Base-by-base conservation (phyloP, 2,329 filamentous ascomycete genomes). In the Elsinoe ampelina region DNA sequence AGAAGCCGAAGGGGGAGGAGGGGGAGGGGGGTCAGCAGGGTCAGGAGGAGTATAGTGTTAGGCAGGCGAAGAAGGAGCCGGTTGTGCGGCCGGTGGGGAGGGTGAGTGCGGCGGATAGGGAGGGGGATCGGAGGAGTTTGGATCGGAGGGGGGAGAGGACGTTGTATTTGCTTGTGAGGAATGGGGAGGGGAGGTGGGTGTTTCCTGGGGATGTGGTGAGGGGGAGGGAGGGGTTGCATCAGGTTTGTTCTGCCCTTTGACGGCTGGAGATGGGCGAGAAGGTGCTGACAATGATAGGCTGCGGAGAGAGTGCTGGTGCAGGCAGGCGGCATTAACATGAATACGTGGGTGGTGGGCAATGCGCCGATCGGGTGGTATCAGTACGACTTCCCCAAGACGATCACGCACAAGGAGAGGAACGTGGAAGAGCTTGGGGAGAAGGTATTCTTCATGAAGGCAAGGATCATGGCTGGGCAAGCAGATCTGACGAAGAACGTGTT, bases 401-500 rank as follows among this genome's bases (percentile, higher is more conserved):
- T 65, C 61, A 61, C 58, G 58, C 61, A 66, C 47, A 62, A 63
- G n/a, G 58, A 60, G 10, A 60, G 66, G 41, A 65, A 66, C 30
- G 58, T 64, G 22, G 67, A 76, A 62, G 72, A 78, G 57, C 73
- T 78, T 57, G 89, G 88, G 55, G 81, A 86, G 67, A 96, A 95
- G 79, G 85, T 84, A 2, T 98, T 98, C 73, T 96, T 95, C 79
- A 82, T 97, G 77, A 97, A 97, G 78, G 88, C 84, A 52, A 83
- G 93, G 61, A 97, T 98, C 71, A 89, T 97, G 87, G 89, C 91
- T 34, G 93, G 93, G n/a, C 93, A 97, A 74, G 89, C 86, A 30
- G 81, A 95, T 70, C 72, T 97, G 54, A 75, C 77, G 60, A 77
- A 76, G 58, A 95, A 93, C 73, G 75, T 76, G 60, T 79, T 87